A percentile compares a stretch with the other conserved stretches of the same genome.
phyloP scores from a whole-genome alignment of 1,284 basidiomycete genomes.

The Cryptococcus sp. region DNA sequence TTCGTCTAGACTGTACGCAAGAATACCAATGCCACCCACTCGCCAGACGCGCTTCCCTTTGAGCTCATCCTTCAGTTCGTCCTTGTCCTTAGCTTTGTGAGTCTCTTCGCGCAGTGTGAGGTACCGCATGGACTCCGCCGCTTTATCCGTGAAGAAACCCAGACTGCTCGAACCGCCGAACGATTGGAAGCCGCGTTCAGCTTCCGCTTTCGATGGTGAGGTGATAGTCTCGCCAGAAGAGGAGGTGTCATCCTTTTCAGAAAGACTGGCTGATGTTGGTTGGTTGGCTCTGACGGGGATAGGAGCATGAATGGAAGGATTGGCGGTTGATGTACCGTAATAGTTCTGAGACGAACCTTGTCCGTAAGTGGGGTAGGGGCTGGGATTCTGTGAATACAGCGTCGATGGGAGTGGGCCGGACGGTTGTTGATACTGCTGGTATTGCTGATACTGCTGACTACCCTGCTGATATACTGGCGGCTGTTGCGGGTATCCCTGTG shows the following conservation, averaged over 20 bases:
- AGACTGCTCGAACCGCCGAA: conserved; percentile 6
- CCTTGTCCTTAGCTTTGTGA: conserved; percentile 23
- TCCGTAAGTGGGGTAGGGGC: background rate
- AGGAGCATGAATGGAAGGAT: conserved; percentile 2
- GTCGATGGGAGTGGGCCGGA: conserved; percentile 2
- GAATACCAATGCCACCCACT: conserved; percentile 43
- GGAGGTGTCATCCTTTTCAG: conserved; percentile 6
- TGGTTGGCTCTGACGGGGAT: background rate
- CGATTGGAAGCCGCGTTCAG: background rate
- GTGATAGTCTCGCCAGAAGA: conserved; percentile 19
- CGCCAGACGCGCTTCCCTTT: conserved; percentile 40
- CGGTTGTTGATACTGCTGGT: conserved; percentile 6
- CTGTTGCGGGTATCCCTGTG: conserved; percentile 5
- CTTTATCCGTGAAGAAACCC: conserved; percentile 21
- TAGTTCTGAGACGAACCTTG: background rate
- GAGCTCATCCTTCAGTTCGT: conserved; percentile 40
- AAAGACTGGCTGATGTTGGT: background rate
- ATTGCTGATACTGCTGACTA: conserved; percentile 5
- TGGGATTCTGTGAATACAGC: background rate
- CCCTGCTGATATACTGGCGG: conserved; percentile 6
- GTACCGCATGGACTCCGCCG: conserved; percentile 25
- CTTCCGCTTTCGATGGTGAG: background rate
- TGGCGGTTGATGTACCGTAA: conserved; percentile 4
- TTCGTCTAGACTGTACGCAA: conserved; percentile 33
- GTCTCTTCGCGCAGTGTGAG: conserved; percentile 29